Percentiles rank a stretch among this genome's conserved stretches.
These are phyloP conservation scores for Cladobotryum protrusum DNA, from an alignment of 2,329 filamentous ascomycete species.

Conservation along the genomic window DNA sequence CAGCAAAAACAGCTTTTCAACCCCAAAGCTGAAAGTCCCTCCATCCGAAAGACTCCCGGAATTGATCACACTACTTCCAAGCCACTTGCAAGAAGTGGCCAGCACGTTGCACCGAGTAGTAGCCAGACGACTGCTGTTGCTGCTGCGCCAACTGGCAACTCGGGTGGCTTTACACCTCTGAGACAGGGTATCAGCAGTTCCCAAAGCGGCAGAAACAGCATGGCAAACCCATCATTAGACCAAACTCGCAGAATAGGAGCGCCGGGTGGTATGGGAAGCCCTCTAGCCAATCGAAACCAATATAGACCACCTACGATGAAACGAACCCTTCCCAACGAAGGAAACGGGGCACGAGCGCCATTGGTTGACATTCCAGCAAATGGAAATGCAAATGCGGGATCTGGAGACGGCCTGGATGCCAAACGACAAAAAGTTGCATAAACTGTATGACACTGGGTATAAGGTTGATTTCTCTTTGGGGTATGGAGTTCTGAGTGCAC, in stretches of 20 bases:
- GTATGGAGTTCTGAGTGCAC: background rate
- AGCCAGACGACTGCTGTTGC: slow-evolving; percentile 20
- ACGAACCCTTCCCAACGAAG: slow-evolving; percentile 34
- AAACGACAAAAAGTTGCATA: slow-evolving; percentile 47
- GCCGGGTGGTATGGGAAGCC: slow-evolving; percentile 48
- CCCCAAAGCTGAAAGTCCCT: slow-evolving; percentile 70
- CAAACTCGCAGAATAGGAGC: slow-evolving; percentile 53
- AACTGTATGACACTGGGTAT: slow-evolving; percentile 25
- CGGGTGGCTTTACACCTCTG: slow-evolving; percentile 24
- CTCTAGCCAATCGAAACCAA: slow-evolving; percentile 50
- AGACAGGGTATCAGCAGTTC: slow-evolving; percentile 23
- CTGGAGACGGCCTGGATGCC: slow-evolving; percentile 32
- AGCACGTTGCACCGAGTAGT: slow-evolving; percentile 43
- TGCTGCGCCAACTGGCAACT: slow-evolving; percentile 17
- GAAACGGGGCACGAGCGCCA: slow-evolving; percentile 32
- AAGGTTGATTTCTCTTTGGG: background rate
- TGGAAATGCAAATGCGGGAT: slow-evolving; percentile 15
- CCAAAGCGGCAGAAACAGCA: slow-evolving; percentile 30
- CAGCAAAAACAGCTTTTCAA: slow-evolving; percentile 55
- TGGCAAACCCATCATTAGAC: slow-evolving; percentile 49
- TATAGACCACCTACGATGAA: slow-evolving; percentile 57
- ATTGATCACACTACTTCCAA: slow-evolving; percentile 75
- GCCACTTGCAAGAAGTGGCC: slow-evolving; percentile 56
- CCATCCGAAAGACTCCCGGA: slow-evolving; percentile 81
- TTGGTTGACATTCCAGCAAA: slow-evolving; percentile 43